Percentiles rank a stretch among this genome's conserved stretches.
These are phyloP conservation scores for Paecilomyces dactylethromorphus DNA, from an alignment of 2,329 filamentous ascomycete genomes.

Conservation along the genomic window DNA sequence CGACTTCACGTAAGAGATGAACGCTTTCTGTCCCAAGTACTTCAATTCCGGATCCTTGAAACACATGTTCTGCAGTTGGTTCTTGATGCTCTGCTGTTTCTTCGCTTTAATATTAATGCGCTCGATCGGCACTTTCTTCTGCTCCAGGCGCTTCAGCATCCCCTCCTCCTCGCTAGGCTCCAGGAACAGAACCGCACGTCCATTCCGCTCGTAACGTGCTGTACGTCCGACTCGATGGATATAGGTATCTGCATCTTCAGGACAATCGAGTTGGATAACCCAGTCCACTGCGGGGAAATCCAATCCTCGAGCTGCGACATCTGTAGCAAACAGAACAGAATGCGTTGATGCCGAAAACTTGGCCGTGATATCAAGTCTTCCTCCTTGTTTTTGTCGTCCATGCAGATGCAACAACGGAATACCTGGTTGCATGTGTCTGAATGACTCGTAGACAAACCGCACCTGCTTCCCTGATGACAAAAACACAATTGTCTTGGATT, in stretches of 20 bases:
- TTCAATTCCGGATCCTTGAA: constrained; percentile 93
- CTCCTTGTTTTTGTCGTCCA: constrained; percentile 86
- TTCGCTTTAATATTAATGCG: constrained; percentile 80
- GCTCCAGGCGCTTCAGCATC: constrained; percentile 79
- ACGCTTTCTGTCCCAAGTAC: constrained; percentile 92
- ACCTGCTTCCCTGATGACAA: constrained; percentile 94
- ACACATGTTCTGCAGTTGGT: constrained; percentile 86
- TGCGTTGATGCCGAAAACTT: constrained; percentile 75
- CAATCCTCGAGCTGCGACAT: constrained; percentile 87
- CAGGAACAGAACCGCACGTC: constrained; percentile 81
- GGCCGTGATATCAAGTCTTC: constrained; percentile 77
- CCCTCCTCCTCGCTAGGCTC: constrained; percentile 87
- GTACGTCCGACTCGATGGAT: constrained; percentile 94
- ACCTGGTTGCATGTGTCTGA: constrained; percentile 89
- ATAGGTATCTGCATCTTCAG: constrained; percentile 94
- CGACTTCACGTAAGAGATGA: constrained; percentile 81
- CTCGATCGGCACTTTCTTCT: constrained; percentile 84
- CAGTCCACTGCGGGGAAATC: constrained; percentile 97
- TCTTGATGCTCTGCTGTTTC: constrained; percentile 80
- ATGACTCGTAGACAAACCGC: constrained; percentile 88
- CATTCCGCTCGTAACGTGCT: constrained; percentile 83
- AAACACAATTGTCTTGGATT: constrained; percentile 93
- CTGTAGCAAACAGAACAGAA: constrained; percentile 88
- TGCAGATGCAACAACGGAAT: constrained; percentile 89
- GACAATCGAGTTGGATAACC: constrained; percentile 97